These are phyloP conservation scores for Musa troglodytarum DNA, from an alignment of 176 grass and related monocot species.

Conservation along the genomic window DNA sequence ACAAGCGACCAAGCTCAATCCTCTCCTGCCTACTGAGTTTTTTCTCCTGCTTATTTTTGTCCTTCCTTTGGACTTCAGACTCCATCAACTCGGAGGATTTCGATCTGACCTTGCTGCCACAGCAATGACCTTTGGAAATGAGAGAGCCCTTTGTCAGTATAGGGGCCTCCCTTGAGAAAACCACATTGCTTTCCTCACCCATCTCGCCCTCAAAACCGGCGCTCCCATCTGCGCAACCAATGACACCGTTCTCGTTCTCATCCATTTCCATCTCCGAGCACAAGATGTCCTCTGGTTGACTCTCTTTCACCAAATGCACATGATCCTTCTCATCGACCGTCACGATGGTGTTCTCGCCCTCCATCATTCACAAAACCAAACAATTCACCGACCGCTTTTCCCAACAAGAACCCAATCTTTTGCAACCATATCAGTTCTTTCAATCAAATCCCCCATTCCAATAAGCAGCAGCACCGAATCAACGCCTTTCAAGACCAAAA, in stretches of 20 bases:
- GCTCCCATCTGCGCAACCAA: neutral
- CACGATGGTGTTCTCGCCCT: constrained; percentile 34
- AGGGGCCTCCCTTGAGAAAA: constrained; percentile 40
- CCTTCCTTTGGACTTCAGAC: constrained; percentile 33
- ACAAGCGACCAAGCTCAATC: constrained; percentile 53
- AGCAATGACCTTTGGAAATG: constrained; percentile 20
- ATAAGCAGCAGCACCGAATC: neutral
- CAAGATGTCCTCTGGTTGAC: constrained; percentile 22
- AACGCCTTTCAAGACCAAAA: neutral
- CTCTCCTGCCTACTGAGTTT: constrained; percentile 68
- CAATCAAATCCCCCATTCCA: constrained; percentile 1
- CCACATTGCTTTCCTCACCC: constrained; percentile 38
- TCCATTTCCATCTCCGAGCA: constrained; percentile 55
- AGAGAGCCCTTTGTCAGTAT: constrained; percentile 37
- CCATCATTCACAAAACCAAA: constrained; percentile 10
- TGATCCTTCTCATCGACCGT: constrained; percentile 17
- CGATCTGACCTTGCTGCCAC: constrained; percentile 41
- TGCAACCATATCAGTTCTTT: constrained; percentile 4
- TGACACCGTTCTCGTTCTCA: constrained; percentile 13
- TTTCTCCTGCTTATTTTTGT: constrained; percentile 48
- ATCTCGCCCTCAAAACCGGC: constrained; percentile 12
- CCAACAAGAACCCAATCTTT: neutral
- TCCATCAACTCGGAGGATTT: constrained; percentile 53
- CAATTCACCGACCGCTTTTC: neutral
- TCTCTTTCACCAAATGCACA: constrained; percentile 30